Base-by-base conservation (phyloP, 345 rosid species). In the Eucalyptus globulus region DNA sequence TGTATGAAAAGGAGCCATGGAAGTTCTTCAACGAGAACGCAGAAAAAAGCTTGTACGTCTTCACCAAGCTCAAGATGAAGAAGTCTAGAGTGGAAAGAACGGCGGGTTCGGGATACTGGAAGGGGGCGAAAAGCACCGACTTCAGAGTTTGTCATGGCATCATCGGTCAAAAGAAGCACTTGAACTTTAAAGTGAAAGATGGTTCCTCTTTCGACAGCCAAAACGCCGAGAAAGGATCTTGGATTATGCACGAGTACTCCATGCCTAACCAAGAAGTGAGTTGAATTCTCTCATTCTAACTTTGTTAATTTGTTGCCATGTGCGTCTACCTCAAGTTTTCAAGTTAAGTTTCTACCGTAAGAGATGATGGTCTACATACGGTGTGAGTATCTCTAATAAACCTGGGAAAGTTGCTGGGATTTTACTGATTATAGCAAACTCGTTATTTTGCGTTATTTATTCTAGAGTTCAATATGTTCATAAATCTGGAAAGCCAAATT, bases 61-160 rank as follows among this genome's bases (percentile, higher is more conserved):
- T 69, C 22, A 69, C 24, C 80, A 34, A 17, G 43, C 80, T 16
- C 44, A 69, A 69, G 80, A 69, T 34, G 80, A 69, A 69, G 26
- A 69, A 69, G 80, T n/a, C 43, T 69, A 16, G 43, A 69, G 80
- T 31, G 80, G 24, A 31, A 17, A 69, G 80, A 34, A 69, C 43
- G 24, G 80, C 43, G 44, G 43, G 43, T 9, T 69, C 7, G 1
- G 43, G 80, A 69, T 69, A 34, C 1, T 69, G 43, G 80, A 34
- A 17, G 24, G 80, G 43, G 12, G 24, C 22, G 12, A 17, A 69
- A 34, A 34, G 0, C 80, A 69, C 44, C 26, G 13, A 69, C 24
- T 3, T 69, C 13, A 9, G 5, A 69, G 40, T 9, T 9, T 2
- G 80, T 6, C 24, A 9, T 17, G 0, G 2, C 2, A 11, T 69